Evolutionary conservation across 495 filamentous ascomycete species (phyloP).

Genomic region (Oidiodendron maius): DNA sequence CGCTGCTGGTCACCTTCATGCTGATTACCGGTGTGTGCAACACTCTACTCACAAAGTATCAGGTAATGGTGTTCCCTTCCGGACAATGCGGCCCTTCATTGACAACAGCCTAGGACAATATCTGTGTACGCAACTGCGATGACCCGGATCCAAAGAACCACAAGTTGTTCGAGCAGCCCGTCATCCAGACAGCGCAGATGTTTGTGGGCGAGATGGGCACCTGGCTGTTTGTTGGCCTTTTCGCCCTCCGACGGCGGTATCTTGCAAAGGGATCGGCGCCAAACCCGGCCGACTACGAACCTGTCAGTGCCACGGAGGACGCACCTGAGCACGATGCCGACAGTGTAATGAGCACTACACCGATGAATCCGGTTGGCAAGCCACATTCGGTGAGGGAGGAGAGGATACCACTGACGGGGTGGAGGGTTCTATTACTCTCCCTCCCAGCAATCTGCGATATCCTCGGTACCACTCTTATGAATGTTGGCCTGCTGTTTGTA

Average conservation of each 20-base stretch:
- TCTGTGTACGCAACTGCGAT: slow-evolving; percentile 90
- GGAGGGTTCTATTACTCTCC: slow-evolving; percentile 69
- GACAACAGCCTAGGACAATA: slow-evolving; percentile 66
- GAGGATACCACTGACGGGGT: slow-evolving; percentile 58
- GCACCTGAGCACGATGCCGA: slow-evolving; percentile 37
- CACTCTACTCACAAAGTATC: slow-evolving; percentile 93
- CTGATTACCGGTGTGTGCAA: slow-evolving; percentile 86
- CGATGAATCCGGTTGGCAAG: slow-evolving; percentile 45
- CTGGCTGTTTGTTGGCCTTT: slow-evolving; percentile 75
- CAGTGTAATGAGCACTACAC: slow-evolving; percentile 30
- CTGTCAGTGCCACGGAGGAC: slow-evolving; percentile 39
- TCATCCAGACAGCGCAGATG: slow-evolving; percentile 94
- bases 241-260: slow-evolving; percentile 57
- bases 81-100: background rate
- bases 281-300: slow-evolving; percentile 55
- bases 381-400: slow-evolving; percentile 37
- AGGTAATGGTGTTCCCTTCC: slow-evolving; percentile 44
- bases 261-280: slow-evolving; percentile 31
- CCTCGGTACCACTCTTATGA: slow-evolving; percentile 92
- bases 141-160: slow-evolving; percentile 62
- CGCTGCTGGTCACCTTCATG: slow-evolving; percentile 89
- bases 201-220: slow-evolving; percentile 89
- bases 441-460: slow-evolving; percentile 92
- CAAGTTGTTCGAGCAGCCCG: slow-evolving; percentile 81
- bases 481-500: slow-evolving; percentile 87